Evolutionary conservation across 2,329 filamentous ascomycete species (phyloP).

Genomic region (Diaporthe ampelina): DNA sequence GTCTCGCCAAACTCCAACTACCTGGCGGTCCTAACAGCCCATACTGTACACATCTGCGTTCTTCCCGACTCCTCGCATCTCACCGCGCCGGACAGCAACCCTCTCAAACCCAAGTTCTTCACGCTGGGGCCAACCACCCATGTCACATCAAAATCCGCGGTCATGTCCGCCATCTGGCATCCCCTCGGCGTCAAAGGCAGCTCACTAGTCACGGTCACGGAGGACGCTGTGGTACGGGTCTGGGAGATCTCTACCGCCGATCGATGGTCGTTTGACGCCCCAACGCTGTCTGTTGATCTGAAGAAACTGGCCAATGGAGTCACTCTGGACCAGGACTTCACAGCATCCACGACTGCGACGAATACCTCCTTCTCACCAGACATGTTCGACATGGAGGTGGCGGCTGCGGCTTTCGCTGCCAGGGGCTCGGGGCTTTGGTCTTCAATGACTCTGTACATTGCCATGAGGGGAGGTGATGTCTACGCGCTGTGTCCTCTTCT

Average conservation of each 20-base stretch:
- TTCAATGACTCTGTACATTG: slow-evolving; percentile 95
- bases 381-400: slow-evolving; percentile 92
- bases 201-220: slow-evolving; percentile 89
- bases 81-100: slow-evolving; percentile 74
- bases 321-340: slow-evolving; percentile 85
- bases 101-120: slow-evolving; percentile 86
- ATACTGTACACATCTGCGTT: slow-evolving; percentile 90
- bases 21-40: slow-evolving; percentile 86
- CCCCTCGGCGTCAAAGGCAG: slow-evolving; percentile 86
- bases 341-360: slow-evolving; percentile 79
- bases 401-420: slow-evolving; percentile 83
- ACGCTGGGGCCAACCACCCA: slow-evolving; percentile 94
- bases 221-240: slow-evolving; percentile 87
- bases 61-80: slow-evolving; percentile 86
- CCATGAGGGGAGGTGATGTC: slow-evolving; percentile 93
- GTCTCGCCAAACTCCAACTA: slow-evolving; percentile 87
- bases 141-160: slow-evolving; percentile 84
- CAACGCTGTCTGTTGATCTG: slow-evolving; percentile 87
- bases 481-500: slow-evolving; percentile 94
- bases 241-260: slow-evolving; percentile 92
- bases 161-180: slow-evolving; percentile 91
- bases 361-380: slow-evolving; percentile 91
- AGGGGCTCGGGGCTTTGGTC: slow-evolving; percentile 86
- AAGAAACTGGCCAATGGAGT: slow-evolving; percentile 90
- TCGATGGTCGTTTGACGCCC: slow-evolving; percentile 88